Evolutionary conservation across 164 flowering plant species (phyloP).

Genomic region (Annona squamosa): DNA sequence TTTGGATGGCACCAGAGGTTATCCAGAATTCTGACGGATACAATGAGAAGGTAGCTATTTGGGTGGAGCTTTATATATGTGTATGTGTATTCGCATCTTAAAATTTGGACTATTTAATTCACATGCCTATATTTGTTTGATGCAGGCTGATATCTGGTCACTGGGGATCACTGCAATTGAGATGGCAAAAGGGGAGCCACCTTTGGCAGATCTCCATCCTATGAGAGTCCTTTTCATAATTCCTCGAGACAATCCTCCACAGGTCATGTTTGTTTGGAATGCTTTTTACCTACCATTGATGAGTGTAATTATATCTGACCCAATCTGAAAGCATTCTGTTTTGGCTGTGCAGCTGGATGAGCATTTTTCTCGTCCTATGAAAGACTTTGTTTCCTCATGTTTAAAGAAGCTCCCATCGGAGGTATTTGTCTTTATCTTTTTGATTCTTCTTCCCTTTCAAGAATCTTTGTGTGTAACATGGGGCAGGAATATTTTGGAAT

Average conservation of each 20-base stretch:
- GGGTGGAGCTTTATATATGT: neutral
- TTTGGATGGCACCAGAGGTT: slow-evolving; percentile 99
- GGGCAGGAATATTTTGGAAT: neutral
- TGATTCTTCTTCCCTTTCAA: neutral
- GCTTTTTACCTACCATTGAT: neutral
- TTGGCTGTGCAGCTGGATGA: slow-evolving; percentile 77
- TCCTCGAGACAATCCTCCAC: slow-evolving; percentile 98
- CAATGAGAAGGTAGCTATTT: slow-evolving; percentile 72
- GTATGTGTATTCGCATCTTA: neutral
- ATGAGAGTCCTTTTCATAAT: slow-evolving; percentile 99
- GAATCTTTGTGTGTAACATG: neutral
- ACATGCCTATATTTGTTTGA: slow-evolving; percentile 8
- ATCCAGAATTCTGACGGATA: slow-evolving; percentile 97
- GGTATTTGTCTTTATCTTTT: slow-evolving; percentile 31
- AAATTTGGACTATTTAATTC: slow-evolving; percentile 6
- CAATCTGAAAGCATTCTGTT: neutral
- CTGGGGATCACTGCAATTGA: slow-evolving; percentile 97
- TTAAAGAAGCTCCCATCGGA: slow-evolving; percentile 83
- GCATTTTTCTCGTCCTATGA: slow-evolving; percentile 95
- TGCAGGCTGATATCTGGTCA: slow-evolving; percentile 99
- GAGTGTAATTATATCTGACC: neutral
- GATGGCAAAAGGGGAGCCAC: slow-evolving; percentile 99
- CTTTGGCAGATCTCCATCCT: slow-evolving; percentile 97
- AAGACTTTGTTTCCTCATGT: slow-evolving; percentile 89
- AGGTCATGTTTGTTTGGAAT: slow-evolving; percentile 39